Evolutionary conservation across 345 rosid species (phyloP), one percentile per base, ranked within the genome.

Genomic region (Nasturtium officinale): DNA sequence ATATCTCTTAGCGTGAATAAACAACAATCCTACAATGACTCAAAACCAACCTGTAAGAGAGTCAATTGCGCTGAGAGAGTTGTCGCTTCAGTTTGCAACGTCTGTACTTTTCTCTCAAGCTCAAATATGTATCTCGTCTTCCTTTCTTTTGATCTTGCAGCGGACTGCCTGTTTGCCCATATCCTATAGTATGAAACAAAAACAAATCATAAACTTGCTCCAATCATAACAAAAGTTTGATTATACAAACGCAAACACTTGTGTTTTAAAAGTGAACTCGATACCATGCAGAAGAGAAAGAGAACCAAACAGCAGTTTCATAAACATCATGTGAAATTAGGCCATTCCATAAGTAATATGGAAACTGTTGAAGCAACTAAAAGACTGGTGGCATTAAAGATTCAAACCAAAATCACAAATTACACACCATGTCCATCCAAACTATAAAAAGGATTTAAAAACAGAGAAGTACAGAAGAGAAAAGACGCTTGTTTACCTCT

Each of bases 151-250:
- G 97, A 94, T 78, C 97, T 82, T 26, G 97, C 98, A 10, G 98
- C 98, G 2, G 98, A 93, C 78, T 93, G 98, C 85, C 98, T 85
- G 62, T 92, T 92, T 6, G 98, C 99, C 96, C 96, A 90, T 50
- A 95, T 90, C 89, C 99, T 95, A 71, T 68, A 3, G 28, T 35
- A 61, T 43, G 30, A 63, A 17, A 45, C 61, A 61, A 53, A 40
- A 29, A 61, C 33, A 52, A 25, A 53, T 53, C 59, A 75, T 13
- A 26, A 11, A 23, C 62, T 62, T 28, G 25, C 28, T 57, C 30
- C 1, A 15, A 23, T 30, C 57, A 52, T 16, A 33, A 23, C 1
- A 9, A 32, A 57, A 35, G 32, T 17, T 30, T 2, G 5, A 61
- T 9, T 23, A 29, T 47, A 45, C 15, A 69, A 29, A 57, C 9